These are phyloP conservation scores for Hypoxylon sp. DNA, from an alignment of 2,329 filamentous ascomycete genomes.

Conservation along the genomic window DNA sequence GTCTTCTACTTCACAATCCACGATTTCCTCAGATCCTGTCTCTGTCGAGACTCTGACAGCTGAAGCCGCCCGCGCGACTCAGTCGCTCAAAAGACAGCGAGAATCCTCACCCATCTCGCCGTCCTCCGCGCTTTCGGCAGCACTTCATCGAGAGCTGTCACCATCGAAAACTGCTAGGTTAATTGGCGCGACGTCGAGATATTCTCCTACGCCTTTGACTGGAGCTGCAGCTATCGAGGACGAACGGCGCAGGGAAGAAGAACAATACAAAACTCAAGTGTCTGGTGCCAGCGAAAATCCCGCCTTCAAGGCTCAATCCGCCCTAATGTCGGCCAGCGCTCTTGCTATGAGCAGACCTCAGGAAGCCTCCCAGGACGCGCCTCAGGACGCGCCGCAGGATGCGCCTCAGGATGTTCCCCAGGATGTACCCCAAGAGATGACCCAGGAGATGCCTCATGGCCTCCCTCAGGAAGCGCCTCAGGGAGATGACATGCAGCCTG, in stretches of 20 bases:
- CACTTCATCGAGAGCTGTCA: conserved; percentile 58
- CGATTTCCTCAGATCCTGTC: conserved; percentile 53
- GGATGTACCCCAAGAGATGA: conserved; percentile 54
- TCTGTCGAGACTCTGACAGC: conserved; percentile 58
- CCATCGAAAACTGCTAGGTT: conserved; percentile 68
- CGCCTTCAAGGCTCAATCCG: conserved; percentile 64
- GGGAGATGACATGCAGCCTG: conserved; percentile 36
- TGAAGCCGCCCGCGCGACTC: conserved; percentile 54
- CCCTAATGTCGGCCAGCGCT: conserved; percentile 66
- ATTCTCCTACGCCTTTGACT: conserved; percentile 63
- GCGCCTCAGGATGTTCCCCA: conserved; percentile 23
- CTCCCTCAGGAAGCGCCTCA: conserved; percentile 61
- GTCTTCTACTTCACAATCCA: conserved; percentile 52
- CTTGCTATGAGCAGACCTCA: conserved; percentile 68
- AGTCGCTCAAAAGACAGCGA: conserved; percentile 62
- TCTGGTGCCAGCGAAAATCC: conserved; percentile 65
- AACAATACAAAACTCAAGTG: conserved; percentile 57
- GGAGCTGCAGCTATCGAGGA: conserved; percentile 68
- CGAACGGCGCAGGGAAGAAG: conserved; percentile 63
- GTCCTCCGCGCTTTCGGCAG: conserved; percentile 47
- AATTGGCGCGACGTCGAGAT: conserved; percentile 56
- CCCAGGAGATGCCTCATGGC: conserved; percentile 24
- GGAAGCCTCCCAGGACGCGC: conserved; percentile 58
- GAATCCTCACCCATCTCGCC: conserved; percentile 60
- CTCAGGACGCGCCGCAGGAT: conserved; percentile 25